phyloP scores from a whole-genome alignment of 306 rosid species.

The Argentina anserina region DNA sequence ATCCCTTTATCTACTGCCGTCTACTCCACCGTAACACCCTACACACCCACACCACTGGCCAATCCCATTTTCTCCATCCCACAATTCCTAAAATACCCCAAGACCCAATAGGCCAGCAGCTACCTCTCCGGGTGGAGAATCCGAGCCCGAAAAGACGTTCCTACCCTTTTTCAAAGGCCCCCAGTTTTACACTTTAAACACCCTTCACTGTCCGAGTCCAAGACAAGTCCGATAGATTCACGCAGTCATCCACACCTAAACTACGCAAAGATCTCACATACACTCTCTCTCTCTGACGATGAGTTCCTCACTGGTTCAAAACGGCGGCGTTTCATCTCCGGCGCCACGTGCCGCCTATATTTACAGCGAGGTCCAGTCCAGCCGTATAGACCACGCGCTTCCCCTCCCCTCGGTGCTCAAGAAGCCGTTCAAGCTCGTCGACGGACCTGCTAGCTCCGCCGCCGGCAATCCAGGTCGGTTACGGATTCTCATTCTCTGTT shows the following conservation, averaged over 20 bases:
- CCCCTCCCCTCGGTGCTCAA: conserved; percentile 84
- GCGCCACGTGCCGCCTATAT: conserved; percentile 51
- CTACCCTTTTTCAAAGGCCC: conserved; percentile 15
- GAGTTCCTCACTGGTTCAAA: conserved; percentile 48
- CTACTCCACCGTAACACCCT: background rate
- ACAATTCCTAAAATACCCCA: background rate
- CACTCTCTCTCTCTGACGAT: conserved; percentile 22
- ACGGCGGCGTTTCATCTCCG: conserved; percentile 32
- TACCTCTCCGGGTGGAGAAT: conserved; percentile 25
- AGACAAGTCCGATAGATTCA: conserved; percentile 14
- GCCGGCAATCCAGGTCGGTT: conserved; percentile 86
- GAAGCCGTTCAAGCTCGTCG: conserved; percentile 57
- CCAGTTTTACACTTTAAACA: background rate
- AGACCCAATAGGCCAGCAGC: background rate
- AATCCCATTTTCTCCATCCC: background rate
- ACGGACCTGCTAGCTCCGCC: conserved; percentile 88
- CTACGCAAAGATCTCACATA: conserved; percentile 4
- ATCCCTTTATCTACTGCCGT: conserved; percentile 10
- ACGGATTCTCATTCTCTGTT: background rate
- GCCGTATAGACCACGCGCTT: conserved; percentile 73
- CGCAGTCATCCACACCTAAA: conserved; percentile 16
- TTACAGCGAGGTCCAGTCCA: conserved; percentile 79
- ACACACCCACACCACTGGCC: background rate
- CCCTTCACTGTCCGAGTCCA: conserved; percentile 1
- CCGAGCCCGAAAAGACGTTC: conserved; percentile 13